Evolutionary conservation across 208 protist species (phyloP).

Genomic region (Crithidia bombi): DNA sequence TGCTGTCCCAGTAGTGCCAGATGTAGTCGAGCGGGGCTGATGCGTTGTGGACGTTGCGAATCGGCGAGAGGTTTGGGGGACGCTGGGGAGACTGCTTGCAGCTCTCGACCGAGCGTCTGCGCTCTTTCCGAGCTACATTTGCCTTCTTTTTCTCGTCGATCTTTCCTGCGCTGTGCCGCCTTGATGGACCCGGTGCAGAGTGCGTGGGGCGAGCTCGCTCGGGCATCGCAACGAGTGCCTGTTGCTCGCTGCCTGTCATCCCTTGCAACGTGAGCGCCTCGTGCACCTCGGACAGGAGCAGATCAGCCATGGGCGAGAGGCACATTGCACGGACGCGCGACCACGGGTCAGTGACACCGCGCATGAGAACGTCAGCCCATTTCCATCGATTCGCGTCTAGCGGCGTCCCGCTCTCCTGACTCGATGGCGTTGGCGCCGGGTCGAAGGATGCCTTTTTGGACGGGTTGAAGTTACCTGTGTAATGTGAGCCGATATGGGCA

Average conservation of each 20-base stretch:
- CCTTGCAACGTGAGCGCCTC: conserved; percentile 14
- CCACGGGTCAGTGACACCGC: conserved; percentile 73
- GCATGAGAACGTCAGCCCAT: conserved; percentile 55
- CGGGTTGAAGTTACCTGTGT: conserved; percentile 13
- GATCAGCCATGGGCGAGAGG: conserved; percentile 29
- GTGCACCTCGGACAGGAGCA: conserved; percentile 28
- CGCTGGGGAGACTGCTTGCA: not conserved
- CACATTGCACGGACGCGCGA: conserved; percentile 54
- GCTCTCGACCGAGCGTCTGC: not conserved
- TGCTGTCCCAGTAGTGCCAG: conserved; percentile 23
- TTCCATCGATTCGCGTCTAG: conserved; percentile 21
- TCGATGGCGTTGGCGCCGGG: not conserved
- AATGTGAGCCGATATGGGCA: conserved; percentile 7
- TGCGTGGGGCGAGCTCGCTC: not conserved
- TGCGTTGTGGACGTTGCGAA: not conserved
- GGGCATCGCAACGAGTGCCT: not conserved
- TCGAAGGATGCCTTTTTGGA: conserved; percentile 1
- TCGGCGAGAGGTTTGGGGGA: too few relatives aligned
- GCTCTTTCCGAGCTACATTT: not conserved
- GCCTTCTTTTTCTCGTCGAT: not conserved
- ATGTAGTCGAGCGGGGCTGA: conserved; percentile 30
- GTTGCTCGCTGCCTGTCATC: not conserved
- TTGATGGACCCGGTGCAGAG: not conserved
- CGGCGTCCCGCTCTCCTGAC: conserved; percentile 11
- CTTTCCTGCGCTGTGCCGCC: conserved; percentile 5